phyloP scores from a whole-genome alignment of 1,139 yeast genomes.

The Nematodospora anomalae region DNA sequence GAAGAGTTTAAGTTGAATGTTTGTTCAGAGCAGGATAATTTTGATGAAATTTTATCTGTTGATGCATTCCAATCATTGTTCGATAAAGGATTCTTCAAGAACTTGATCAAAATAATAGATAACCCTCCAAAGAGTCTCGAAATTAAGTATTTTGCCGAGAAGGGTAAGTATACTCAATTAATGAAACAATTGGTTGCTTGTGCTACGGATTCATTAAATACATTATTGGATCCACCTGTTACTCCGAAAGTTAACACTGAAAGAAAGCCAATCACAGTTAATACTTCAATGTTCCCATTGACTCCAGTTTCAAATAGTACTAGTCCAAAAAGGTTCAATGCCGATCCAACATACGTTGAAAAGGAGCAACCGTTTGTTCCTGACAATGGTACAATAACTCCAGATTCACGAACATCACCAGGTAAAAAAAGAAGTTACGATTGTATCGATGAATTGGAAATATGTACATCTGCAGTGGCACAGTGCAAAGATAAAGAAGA shows the following conservation, averaged over 20 bases:
- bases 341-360: constrained; percentile 13
- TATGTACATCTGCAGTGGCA: constrained; percentile 9
- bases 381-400: constrained; percentile 13
- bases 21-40: constrained; percentile 7
- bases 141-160: constrained; percentile 41
- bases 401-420: constrained; percentile 15
- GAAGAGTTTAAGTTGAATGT: constrained; percentile 16
- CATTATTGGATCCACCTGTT: constrained; percentile 13
- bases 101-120: constrained; percentile 41
- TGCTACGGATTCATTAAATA: constrained; percentile 21
- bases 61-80: constrained; percentile 19
- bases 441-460: constrained; percentile 14
- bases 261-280: constrained; percentile 2
- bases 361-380: constrained; percentile 1
- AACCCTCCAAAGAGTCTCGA: constrained; percentile 49
- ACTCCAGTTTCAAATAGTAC: constrained; percentile 31
- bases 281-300: constrained; percentile 19
- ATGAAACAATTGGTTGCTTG: constrained; percentile 34
- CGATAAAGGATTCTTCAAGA: constrained; percentile 26
- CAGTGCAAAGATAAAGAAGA: constrained; percentile 9
- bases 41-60: constrained; percentile 20
- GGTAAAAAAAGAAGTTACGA: constrained; percentile 16
- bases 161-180: constrained; percentile 35
- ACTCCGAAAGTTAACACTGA: constrained; percentile 11
- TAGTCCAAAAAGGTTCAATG: constrained; percentile 22